phyloP scores from a whole-genome alignment of 805 yeast genomes.

The Barnettozyma siamensis region DNA sequence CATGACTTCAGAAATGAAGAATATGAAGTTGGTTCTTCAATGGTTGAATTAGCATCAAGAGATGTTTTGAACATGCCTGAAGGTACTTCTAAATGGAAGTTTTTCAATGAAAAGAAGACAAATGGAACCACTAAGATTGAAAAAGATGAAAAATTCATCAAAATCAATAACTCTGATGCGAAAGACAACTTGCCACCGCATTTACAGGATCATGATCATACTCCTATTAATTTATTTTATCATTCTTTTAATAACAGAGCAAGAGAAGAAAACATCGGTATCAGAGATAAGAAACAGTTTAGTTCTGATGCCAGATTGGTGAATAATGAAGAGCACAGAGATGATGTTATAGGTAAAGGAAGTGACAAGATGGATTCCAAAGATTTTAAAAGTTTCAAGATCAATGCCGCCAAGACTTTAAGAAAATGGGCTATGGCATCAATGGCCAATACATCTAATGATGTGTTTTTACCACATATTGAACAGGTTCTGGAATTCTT shows the following conservation, averaged over 20 bases:
- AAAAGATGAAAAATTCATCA: conserved; percentile 21
- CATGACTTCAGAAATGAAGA: conserved; percentile 32
- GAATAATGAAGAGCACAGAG: conserved; percentile 54
- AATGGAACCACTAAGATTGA: conserved; percentile 5
- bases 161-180: conserved; percentile 20
- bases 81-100: conserved; percentile 46
- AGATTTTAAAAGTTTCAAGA: conserved; percentile 42
- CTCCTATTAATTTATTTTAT: conserved; percentile 21
- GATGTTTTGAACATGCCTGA: conserved; percentile 47
- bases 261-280: conserved; percentile 80
- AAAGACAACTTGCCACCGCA: conserved; percentile 20
- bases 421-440: conserved; percentile 49
- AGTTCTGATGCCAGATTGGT: conserved; percentile 80
- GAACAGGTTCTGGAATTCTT: conserved; percentile 55
- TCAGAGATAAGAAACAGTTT: conserved; percentile 73
- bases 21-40: conserved; percentile 45
- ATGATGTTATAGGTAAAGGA: conserved; percentile 77
- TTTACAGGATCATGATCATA: conserved; percentile 15
- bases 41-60: conserved; percentile 70
- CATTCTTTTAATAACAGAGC: conserved; percentile 83
- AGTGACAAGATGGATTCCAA: conserved; percentile 50
- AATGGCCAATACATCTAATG: conserved; percentile 28
- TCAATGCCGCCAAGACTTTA: conserved; percentile 50
- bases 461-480: conserved; percentile 47
- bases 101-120: conserved; percentile 9